Evolutionary conservation across 1,284 basidiomycete species (phyloP).

Genomic region (Melampsora americana): DNA sequence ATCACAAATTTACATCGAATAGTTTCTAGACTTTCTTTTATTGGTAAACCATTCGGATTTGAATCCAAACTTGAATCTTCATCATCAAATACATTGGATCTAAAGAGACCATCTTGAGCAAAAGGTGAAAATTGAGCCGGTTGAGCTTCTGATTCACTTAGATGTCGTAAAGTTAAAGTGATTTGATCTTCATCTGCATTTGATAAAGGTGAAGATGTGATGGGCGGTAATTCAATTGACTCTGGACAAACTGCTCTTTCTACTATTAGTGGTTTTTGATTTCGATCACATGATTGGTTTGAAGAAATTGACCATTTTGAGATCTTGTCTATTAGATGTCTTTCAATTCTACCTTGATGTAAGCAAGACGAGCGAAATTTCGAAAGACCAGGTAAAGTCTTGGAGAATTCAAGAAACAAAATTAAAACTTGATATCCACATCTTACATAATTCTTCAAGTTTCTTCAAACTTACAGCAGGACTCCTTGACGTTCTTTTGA

Average conservation of each 20-base stretch:
- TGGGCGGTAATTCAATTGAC: not conserved
- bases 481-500: not conserved
- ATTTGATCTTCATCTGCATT: not conserved
- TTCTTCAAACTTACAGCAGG: not conserved
- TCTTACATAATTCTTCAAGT: not conserved
- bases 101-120: not conserved
- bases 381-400: conserved; percentile 6
- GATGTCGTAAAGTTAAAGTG: not conserved
- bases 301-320: not conserved
- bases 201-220: not conserved
- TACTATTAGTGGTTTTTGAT: not conserved
- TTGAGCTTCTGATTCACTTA: not conserved
- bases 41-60: not conserved
- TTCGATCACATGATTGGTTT: not conserved
- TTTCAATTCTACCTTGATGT: conserved; percentile 7
- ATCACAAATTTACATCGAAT: conserved; percentile 58
- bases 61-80: not conserved
- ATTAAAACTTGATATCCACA: not conserved
- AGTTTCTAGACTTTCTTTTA: not conserved
- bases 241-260: conserved; percentile 9
- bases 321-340: not conserved
- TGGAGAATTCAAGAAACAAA: not conserved
- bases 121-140: not conserved
- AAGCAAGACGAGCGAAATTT: not conserved
- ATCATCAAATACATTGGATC: not conserved